Conservation (phyloP, 129 eudicot species). For the Oenanthe sinensis region DNA sequence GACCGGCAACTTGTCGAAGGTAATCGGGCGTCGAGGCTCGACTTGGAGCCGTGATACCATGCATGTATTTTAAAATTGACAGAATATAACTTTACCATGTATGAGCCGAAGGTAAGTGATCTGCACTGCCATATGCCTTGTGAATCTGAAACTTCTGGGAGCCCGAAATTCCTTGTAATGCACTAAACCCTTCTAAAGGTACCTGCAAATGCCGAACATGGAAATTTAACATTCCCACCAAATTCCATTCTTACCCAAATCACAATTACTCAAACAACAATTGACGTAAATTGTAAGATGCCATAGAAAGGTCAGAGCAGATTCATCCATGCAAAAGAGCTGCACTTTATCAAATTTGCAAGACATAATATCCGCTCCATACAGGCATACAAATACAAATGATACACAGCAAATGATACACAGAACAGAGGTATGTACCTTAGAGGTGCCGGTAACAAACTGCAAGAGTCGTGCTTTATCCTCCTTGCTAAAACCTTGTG, state of each 20-base stretch:
- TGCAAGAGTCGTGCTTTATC: slow-evolving; percentile 97
- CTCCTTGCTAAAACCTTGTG: slow-evolving; percentile 90
- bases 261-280: not conserved
- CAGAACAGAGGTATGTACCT: slow-evolving; percentile 36
- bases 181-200: slow-evolving; percentile 97
- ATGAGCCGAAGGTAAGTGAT: slow-evolving; percentile 95
- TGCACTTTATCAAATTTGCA: not conserved
- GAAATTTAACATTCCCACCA: not conserved
- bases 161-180: slow-evolving; percentile 96
- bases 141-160: slow-evolving; percentile 97
- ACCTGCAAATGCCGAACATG: slow-evolving; percentile 39
- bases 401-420: not conserved
- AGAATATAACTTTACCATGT: slow-evolving; percentile 58
- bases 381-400: not conserved
- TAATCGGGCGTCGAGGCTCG: no score
- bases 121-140: slow-evolving; percentile 90
- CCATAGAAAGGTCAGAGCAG: not conserved
- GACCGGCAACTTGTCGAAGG: no score
- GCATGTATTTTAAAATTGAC: not conserved
- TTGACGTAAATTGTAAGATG: not conserved
- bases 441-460: slow-evolving; percentile 98
- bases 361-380: not conserved
- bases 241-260: not conserved
- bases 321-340: not conserved
- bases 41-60: no score